Evolutionary conservation across 169 alveolate species (phyloP), one percentile per base, ranked within the genome.

Genomic region (Eimeria praecox): DNA sequence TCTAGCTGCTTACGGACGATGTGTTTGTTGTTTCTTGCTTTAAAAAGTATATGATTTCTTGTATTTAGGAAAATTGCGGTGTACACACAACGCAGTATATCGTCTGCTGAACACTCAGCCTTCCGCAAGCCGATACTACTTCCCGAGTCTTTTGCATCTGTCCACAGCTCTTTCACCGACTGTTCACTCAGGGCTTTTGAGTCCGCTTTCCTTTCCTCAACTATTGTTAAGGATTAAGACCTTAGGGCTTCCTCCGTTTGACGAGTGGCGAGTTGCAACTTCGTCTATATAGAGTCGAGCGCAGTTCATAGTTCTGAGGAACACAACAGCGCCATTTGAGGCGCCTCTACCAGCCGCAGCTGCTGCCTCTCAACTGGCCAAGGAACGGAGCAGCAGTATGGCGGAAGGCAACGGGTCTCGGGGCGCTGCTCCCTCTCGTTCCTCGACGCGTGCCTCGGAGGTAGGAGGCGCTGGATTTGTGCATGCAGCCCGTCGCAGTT

Each of bases 351-450:
- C 24, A 18, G 78, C 78, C 22, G 46, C 78, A 5, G 35, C 56
- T 42, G 52, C 86, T 42, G 59, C 38, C 86, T 0, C 86, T 16
- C 22, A 10, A 40, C 86, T 22, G 59, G 35, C 86, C n/a, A n/a
- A n/a, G 49, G 33, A 35, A 38, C 86, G 8, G 46, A 66, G 44
- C 78, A 66, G 42, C 90, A 80, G 49, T 46, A 80, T 46, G 64
- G 90, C 44, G 90, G 90, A 80, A 6, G 46, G 46, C 27, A 18
- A 30, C 66, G 90, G 69, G 9, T 44, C 46, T 52, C 90, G 71
- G 30, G 59, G 90, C 4, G 90, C 49, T 5, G 90, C 90, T 52
- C 90, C 90, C 30, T 52, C 90, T 46, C 64, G 90, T 4, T 52
- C 59, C 44, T 52, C 54, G 27, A 75, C 86, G 33, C 52, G 56